phyloP scores from a whole-genome alignment of 192 early-diverging fungal genomes.

The Backusella morwellensis region DNA sequence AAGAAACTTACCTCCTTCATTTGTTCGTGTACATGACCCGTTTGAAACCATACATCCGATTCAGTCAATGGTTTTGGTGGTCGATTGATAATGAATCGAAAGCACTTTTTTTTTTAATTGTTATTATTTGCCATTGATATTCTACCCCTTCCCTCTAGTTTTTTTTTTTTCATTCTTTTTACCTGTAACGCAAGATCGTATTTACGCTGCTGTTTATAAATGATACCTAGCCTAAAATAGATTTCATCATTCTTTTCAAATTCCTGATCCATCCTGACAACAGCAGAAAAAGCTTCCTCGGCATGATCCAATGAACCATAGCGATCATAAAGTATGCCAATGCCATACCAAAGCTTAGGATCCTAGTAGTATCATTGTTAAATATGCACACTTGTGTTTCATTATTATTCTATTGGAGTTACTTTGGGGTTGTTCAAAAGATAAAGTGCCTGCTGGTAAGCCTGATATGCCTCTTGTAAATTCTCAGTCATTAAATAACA shows the following conservation, averaged over 20 bases:
- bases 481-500: conserved; percentile 98
- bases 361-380: conserved; percentile 55
- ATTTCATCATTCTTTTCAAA: conserved; percentile 99
- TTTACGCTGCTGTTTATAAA: conserved; percentile 93
- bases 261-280: conserved; percentile 92
- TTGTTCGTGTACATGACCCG: conserved; percentile 95
- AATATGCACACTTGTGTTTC: background rate
- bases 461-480: conserved; percentile 90
- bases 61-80: conserved; percentile 95
- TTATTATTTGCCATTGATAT: background rate
- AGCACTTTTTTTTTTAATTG: conserved; percentile 57
- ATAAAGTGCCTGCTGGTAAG: conserved; percentile 96
- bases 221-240: conserved; percentile 96
- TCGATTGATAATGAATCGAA: conserved; percentile 80
- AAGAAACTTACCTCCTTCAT: conserved; percentile 69
- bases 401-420: background rate
- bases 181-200: conserved; percentile 73
- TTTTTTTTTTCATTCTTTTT: background rate
- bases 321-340: conserved; percentile 96
- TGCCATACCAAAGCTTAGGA: conserved; percentile 99
- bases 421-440: conserved; percentile 90
- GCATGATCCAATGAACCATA: conserved; percentile 98
- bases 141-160: background rate
- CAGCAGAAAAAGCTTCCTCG: conserved; percentile 94
- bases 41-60: conserved; percentile 98